Evolutionary conservation across 805 yeast genomes (phyloP).

Genomic region (Lipomyces spencermartinsiae): DNA sequence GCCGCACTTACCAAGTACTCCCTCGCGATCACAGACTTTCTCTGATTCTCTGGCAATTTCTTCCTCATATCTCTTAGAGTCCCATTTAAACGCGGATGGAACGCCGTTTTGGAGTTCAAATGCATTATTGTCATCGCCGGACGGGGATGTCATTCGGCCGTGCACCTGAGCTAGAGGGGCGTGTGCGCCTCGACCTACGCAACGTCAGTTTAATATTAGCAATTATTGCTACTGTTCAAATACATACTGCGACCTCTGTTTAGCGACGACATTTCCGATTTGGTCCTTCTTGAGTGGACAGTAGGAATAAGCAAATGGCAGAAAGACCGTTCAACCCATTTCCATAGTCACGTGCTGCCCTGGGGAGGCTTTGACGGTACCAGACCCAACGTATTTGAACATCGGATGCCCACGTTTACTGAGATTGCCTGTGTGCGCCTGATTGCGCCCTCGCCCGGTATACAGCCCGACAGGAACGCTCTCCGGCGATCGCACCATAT

Average conservation of each 20-base stretch:
- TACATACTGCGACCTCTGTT: not conserved
- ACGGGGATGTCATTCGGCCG: slow-evolving; percentile 16
- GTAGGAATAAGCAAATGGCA: not conserved
- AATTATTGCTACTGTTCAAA: not conserved
- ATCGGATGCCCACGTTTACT: too few species aligned
- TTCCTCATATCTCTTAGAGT: slow-evolving; percentile 21
- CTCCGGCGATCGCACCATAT: too few species aligned
- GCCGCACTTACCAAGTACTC: slow-evolving; percentile 7
- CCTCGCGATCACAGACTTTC: slow-evolving; percentile 10
- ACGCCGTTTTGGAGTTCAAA: slow-evolving; percentile 1
- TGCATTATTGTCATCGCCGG: slow-evolving; percentile 11
- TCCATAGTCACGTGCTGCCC: too few species aligned
- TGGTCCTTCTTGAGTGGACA: not conserved
- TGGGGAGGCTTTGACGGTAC: too few species aligned
- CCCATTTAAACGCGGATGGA: slow-evolving; percentile 20
- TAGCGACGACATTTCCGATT: not conserved
- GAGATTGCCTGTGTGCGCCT: too few species aligned
- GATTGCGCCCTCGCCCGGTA: too few species aligned
- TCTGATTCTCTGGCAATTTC: slow-evolving; percentile 14
- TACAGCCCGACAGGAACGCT: too few species aligned
- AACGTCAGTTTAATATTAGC: not conserved
- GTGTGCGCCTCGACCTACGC: not conserved
- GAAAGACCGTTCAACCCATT: too few species aligned
- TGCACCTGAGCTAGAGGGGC: not conserved
- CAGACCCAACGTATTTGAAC: too few species aligned